Conservation (phyloP, 2,329 filamentous ascomycete species). For the Neocatenulostroma microsporum region DNA sequence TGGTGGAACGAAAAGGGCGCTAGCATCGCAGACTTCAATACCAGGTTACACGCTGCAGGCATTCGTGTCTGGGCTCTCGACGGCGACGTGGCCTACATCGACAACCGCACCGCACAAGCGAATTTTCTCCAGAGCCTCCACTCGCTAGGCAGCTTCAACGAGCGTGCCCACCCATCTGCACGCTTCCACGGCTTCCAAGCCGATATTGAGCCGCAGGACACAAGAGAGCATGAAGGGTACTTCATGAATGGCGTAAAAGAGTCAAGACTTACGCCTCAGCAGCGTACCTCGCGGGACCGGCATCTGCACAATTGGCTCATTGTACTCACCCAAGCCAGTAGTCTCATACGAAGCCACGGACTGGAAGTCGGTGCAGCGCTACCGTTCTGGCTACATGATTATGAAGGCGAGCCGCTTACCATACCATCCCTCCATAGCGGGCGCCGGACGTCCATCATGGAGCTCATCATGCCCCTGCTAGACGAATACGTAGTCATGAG, state of each 20-base stretch:
- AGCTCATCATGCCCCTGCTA: slow-evolving; percentile 11
- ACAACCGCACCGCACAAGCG: slow-evolving; percentile 3
- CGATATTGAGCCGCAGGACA: slow-evolving; percentile 10
- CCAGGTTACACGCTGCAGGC: slow-evolving; percentile 1
- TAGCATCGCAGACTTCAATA: slow-evolving; percentile 2
- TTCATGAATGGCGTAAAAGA: slow-evolving; percentile 11
- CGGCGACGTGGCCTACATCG: slow-evolving; percentile 9
- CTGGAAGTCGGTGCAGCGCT: slow-evolving; percentile 11
- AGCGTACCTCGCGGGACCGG: slow-evolving; percentile 6
- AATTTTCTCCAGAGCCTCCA: slow-evolving; percentile 7
- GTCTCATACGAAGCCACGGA: slow-evolving; percentile 6
- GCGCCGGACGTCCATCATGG: slow-evolving; percentile 9
- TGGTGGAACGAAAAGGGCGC: slow-evolving; percentile 5
- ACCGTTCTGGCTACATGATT: slow-evolving; percentile 10
- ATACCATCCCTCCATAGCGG: background rate
- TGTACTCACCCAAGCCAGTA: slow-evolving; percentile 4
- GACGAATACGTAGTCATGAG: slow-evolving; percentile 15
- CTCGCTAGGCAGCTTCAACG: slow-evolving; percentile 9
- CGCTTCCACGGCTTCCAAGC: slow-evolving; percentile 12
- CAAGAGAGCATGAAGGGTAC: background rate
- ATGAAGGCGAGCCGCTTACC: slow-evolving; percentile 9
- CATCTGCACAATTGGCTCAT: slow-evolving; percentile 8
- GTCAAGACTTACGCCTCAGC: slow-evolving; percentile 4
- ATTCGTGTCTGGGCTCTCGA: slow-evolving; percentile 12
- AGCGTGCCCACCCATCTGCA: slow-evolving; percentile 4